phyloP scores from a whole-genome alignment of 352 stramenopile species.

The Aphanomyces cochlioides region DNA sequence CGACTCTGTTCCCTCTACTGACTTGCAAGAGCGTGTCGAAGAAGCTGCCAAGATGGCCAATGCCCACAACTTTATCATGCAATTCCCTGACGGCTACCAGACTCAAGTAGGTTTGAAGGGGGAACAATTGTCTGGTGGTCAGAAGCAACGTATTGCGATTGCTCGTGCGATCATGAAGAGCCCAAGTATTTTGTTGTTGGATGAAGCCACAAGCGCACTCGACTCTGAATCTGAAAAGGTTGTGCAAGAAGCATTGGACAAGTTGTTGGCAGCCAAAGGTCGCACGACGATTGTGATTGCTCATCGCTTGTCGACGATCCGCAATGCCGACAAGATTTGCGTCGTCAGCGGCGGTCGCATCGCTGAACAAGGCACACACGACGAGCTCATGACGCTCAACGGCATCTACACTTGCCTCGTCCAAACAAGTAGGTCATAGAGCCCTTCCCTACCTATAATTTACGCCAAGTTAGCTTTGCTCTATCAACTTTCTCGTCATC shows the following conservation, averaged over 20 bases:
- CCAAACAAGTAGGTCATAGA: no score
- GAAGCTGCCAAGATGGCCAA: slow-evolving; percentile 36
- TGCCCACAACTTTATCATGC: slow-evolving; percentile 34
- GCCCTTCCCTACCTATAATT: no score
- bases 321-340: slow-evolving; percentile 52
- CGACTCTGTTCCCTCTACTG: no score
- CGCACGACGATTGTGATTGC: slow-evolving; percentile 73
- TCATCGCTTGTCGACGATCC: slow-evolving; percentile 72
- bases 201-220: slow-evolving; percentile 27
- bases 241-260: slow-evolving; percentile 77
- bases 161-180: slow-evolving; percentile 46
- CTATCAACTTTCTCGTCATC: no score
- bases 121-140: slow-evolving; percentile 33
- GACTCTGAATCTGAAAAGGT: slow-evolving; percentile 61
- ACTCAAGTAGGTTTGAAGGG: not conserved
- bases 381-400: slow-evolving; percentile 27
- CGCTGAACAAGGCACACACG: slow-evolving; percentile 32
- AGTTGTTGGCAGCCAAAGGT: slow-evolving; percentile 19
- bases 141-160: slow-evolving; percentile 46
- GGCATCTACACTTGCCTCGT: slow-evolving; percentile 34
- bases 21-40: not conserved
- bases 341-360: slow-evolving; percentile 31
- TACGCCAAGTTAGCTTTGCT: no score
- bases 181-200: slow-evolving; percentile 40
- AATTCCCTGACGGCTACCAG: not conserved